These are phyloP conservation scores for Alternaria solani DNA, from an alignment of 2,329 filamentous ascomycete genomes.

Conservation along the genomic window DNA sequence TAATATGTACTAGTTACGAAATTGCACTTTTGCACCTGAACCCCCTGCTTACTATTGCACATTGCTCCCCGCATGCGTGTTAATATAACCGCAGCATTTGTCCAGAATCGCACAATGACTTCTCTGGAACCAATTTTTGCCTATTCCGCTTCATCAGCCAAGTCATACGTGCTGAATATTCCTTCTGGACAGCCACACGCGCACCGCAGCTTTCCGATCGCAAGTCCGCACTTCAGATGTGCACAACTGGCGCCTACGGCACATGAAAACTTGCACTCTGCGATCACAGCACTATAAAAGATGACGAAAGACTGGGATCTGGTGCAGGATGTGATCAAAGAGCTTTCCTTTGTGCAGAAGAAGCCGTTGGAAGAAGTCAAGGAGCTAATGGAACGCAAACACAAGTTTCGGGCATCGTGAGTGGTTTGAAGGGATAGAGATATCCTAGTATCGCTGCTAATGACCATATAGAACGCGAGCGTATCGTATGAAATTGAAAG, in stretches of 20 bases:
- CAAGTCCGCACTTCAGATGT: slow-evolving; percentile 1
- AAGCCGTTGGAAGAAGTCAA: slow-evolving; percentile 46
- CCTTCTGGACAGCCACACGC: background rate
- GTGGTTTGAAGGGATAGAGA: slow-evolving; percentile 9
- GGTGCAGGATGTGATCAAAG: slow-evolving; percentile 42
- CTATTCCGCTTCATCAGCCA: background rate
- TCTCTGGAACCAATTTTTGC: background rate
- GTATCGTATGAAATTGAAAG: slow-evolving; percentile 49
- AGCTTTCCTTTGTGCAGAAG: slow-evolving; percentile 46
- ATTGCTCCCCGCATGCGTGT: background rate
- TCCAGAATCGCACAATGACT: background rate
- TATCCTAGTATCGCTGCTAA: slow-evolving; percentile 7
- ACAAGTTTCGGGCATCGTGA: slow-evolving; percentile 48
- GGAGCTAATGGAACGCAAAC: slow-evolving; percentile 42
- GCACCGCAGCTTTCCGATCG: background rate
- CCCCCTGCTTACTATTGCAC: slow-evolving; percentile 10
- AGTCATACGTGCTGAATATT: background rate
- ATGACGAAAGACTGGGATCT: slow-evolving; percentile 47
- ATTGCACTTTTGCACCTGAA: slow-evolving; percentile 13
- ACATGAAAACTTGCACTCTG: background rate
- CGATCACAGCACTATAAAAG: background rate
- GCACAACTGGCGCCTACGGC: background rate
- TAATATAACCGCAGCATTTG: background rate
- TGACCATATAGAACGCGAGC: slow-evolving; percentile 38
- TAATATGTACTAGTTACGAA: background rate